Conservation (phyloP, 2,329 filamentous ascomycete species). For the Colletotrichum filicis region DNA sequence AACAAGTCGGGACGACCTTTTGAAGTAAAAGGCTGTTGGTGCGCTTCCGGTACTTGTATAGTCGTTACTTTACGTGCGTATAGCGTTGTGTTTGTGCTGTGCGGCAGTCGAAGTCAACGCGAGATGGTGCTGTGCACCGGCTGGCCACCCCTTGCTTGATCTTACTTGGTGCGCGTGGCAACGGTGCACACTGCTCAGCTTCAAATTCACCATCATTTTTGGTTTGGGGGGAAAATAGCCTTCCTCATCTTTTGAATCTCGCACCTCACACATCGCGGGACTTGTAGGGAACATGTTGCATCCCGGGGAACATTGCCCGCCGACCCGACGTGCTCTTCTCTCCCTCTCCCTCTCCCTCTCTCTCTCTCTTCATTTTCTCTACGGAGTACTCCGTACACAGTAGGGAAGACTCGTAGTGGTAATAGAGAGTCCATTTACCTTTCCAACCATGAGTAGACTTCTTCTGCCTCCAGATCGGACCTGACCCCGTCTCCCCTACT, state of each 20-base stretch:
- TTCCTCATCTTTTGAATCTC: neutral
- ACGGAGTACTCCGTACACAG: neutral
- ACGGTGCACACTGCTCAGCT: conserved; percentile 9
- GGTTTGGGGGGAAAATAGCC: neutral
- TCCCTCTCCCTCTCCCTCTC: neutral
- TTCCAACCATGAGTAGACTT: neutral
- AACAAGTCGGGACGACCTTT: conserved; percentile 13
- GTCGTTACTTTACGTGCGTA: neutral
- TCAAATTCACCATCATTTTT: conserved; percentile 10
- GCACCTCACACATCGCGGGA: neutral
- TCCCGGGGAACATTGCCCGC: conserved; percentile 21
- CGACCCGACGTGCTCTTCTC: neutral
- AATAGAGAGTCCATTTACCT: neutral
- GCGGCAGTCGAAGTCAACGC: too few relatives aligned
- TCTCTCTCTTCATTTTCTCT: neutral
- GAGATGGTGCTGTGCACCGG: neutral
- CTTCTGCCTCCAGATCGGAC: neutral
- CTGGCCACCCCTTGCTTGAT: neutral
- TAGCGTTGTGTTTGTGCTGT: neutral
- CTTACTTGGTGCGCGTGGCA: conserved; percentile 18
- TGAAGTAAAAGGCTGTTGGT: neutral
- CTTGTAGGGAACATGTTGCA: conserved; percentile 4
- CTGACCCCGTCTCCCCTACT: neutral
- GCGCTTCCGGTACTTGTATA: too few relatives aligned
- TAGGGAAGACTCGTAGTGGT: neutral